These are phyloP conservation scores for Zasmidium angulare DNA, from an alignment of 2,329 filamentous ascomycete species.

Conservation along the genomic window DNA sequence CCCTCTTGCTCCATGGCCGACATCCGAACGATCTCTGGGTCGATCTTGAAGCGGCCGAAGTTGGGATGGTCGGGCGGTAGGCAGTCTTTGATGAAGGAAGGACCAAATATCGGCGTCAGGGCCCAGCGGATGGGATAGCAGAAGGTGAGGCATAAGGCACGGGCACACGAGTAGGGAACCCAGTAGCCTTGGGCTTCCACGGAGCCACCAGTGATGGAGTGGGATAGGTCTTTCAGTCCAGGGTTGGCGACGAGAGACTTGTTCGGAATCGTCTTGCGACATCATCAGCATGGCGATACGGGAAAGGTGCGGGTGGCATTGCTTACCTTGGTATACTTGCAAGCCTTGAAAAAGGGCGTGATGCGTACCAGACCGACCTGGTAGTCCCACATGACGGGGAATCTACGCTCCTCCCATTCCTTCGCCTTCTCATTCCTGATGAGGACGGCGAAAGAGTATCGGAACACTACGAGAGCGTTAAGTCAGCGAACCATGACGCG, in stretches of 20 bases:
- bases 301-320: not conserved
- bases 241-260: slow-evolving; percentile 71
- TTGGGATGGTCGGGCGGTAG: slow-evolving; percentile 60
- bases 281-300: slow-evolving; percentile 3
- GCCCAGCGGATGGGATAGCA: slow-evolving; percentile 81
- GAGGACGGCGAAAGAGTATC: slow-evolving; percentile 76
- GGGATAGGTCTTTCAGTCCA: slow-evolving; percentile 82
- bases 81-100: slow-evolving; percentile 74
- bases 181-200: slow-evolving; percentile 95
- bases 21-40: slow-evolving; percentile 38
- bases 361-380: slow-evolving; percentile 90
- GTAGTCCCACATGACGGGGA: slow-evolving; percentile 92
- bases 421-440: slow-evolving; percentile 54
- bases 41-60: slow-evolving; percentile 50
- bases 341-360: slow-evolving; percentile 91
- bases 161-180: slow-evolving; percentile 88
- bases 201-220: slow-evolving; percentile 91
- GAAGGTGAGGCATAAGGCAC: slow-evolving; percentile 84
- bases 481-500: slow-evolving; percentile 1
- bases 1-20: slow-evolving; percentile 39
- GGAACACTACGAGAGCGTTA: slow-evolving; percentile 64
- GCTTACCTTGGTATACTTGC: slow-evolving; percentile 79
- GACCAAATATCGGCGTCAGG: slow-evolving; percentile 86
- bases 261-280: slow-evolving; percentile 75
- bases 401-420: slow-evolving; percentile 44